phyloP scores from a whole-genome alignment of 139 green algal species.

The Auxenochlorella pyrenoidosa region DNA sequence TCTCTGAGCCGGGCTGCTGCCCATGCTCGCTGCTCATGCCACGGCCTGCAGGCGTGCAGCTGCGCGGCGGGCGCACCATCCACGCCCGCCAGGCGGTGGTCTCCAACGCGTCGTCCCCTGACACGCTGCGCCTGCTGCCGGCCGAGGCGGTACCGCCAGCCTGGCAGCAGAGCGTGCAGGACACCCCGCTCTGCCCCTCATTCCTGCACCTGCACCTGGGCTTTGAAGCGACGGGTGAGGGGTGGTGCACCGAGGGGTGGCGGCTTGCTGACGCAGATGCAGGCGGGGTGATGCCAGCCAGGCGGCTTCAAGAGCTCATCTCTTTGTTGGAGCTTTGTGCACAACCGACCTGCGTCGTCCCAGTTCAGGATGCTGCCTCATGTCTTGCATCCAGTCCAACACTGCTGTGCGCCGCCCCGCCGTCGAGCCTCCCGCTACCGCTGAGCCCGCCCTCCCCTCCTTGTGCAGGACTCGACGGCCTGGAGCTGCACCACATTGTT shows the following conservation, averaged over 20 bases:
- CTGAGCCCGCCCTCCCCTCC: too few species aligned
- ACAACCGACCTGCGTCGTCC: too few species aligned
- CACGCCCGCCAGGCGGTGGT: constrained; percentile 77
- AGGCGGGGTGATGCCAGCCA: too few species aligned
- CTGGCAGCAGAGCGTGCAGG: constrained; percentile 47
- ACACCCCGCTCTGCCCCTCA: constrained; percentile 76
- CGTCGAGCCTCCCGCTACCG: too few species aligned
- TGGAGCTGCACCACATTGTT: constrained; percentile 97
- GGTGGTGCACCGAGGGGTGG: not conserved
- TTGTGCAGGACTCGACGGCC: constrained; percentile 59
- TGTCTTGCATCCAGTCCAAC: too few species aligned
- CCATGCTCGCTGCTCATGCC: too few species aligned
- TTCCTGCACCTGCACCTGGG: constrained; percentile 99
- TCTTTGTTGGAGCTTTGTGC: too few species aligned
- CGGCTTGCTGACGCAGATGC: too few species aligned
- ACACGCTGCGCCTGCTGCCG: constrained; percentile 89
- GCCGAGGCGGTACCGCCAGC: constrained; percentile 48
- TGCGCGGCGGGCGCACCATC: constrained; percentile 21
- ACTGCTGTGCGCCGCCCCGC: too few species aligned
- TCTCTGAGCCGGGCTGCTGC: too few species aligned
- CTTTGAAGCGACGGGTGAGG: constrained; percentile 79
- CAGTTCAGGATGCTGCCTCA: too few species aligned
- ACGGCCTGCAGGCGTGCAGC: constrained; percentile 2
- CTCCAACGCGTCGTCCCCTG: constrained; percentile 88
- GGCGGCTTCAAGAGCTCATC: too few species aligned